Base-by-base conservation (phyloP, 805 yeast species). In the Yamadazyma nakazawae region DNA sequence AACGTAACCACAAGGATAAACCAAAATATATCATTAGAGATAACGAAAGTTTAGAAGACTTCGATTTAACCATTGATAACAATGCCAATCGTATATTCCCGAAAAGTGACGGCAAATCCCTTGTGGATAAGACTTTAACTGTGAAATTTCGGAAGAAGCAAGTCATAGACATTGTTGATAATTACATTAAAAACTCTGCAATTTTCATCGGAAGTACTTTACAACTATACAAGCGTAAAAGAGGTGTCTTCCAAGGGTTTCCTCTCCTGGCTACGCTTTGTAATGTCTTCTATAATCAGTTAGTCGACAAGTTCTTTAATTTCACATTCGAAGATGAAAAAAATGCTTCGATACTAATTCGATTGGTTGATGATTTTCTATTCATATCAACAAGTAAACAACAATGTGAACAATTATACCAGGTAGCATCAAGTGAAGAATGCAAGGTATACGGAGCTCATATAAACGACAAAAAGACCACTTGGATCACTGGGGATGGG, bases 161-260 rank as follows among this genome's bases (percentile, higher is more conserved):
- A 19, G 62, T 86, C 0, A 9, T 80, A 1, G 61, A 64, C 0
- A 60, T 80, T 10, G 67, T 84, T 0, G 61, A 66, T 16, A 61
- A 64, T n/a, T 90, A 87, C 47, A 60, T 89, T 12, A 64, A 65
- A n/a, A 64, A 73, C 11, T 74, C 87, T 0, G 66, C 74, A 0
- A 63, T 84, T 0, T 62, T 62, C 24, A 61, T 76, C 66, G 67
- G 3, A 25, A 56, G 62, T 0, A 78, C 71, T 39, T n/a, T 40
- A 17, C 31, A 38, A 19, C 14, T 54, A 7, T 70, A 50, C 56
- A 57, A 61, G n/a, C 67, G 96, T 48, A 78, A 67, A 37, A 62
- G 67, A 9, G 98, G 98, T 0, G 72, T 92, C 0, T 90, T 84
- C 45, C 98, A 91, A 66, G 98, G 98, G 0, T 79, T 88, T 7